Conservation (phyloP, 768 basidiomycete species). For the Filobasidium wieringae region DNA sequence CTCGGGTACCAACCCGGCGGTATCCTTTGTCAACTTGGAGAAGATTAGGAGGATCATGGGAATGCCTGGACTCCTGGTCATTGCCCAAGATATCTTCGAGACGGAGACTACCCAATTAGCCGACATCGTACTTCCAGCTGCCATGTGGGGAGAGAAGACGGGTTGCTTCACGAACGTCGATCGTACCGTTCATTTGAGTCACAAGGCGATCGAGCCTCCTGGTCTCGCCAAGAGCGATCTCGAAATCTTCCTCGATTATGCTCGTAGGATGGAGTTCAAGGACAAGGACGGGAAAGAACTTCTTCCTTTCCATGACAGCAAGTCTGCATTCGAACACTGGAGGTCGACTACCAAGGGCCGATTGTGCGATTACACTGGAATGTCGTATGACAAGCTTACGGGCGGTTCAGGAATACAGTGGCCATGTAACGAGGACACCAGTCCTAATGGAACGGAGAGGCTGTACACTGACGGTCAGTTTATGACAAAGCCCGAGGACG, state of each 20-base stretch:
- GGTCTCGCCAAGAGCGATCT: slow-evolving; percentile 19
- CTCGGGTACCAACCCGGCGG: slow-evolving; percentile 19
- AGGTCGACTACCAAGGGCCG: slow-evolving; percentile 14
- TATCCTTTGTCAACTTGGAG: slow-evolving; percentile 18
- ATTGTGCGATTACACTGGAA: slow-evolving; percentile 18
- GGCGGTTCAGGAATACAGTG: slow-evolving; percentile 22
- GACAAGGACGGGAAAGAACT: slow-evolving; percentile 19
- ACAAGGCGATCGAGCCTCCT: slow-evolving; percentile 22
- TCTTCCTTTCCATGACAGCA: slow-evolving; percentile 12
- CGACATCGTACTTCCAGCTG: slow-evolving; percentile 21
- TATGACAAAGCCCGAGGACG: slow-evolving; percentile 15
- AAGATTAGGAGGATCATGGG: slow-evolving; percentile 15
- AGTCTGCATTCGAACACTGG: slow-evolving; percentile 21
- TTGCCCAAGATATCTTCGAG: slow-evolving; percentile 23
- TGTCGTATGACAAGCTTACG: slow-evolving; percentile 16
- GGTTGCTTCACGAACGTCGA: slow-evolving; percentile 19
- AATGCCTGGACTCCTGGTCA: slow-evolving; percentile 16
- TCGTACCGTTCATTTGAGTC: slow-evolving; percentile 18
- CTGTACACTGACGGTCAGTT: slow-evolving; percentile 17
- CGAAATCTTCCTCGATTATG: slow-evolving; percentile 23
- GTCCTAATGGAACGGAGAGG: slow-evolving; percentile 7
- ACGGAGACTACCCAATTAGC: slow-evolving; percentile 23
- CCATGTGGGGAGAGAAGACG: slow-evolving; percentile 18
- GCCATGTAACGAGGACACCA: slow-evolving; percentile 20
- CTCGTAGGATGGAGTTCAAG: slow-evolving; percentile 19